Conservation (phyloP, 1,284 basidiomycete genomes). For the Ustilago esculenta region DNA sequence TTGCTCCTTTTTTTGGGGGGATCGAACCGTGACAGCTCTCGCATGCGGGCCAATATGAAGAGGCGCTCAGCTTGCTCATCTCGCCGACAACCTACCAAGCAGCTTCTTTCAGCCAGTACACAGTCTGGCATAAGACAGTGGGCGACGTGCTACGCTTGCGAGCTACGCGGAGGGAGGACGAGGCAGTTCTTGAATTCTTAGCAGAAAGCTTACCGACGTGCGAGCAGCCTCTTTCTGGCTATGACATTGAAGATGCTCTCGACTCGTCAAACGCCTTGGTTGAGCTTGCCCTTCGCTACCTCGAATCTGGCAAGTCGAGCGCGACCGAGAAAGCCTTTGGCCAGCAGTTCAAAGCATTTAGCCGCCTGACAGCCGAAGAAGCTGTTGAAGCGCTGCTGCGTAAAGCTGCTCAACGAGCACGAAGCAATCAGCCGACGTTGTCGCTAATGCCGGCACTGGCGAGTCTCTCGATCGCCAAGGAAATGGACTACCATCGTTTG, state of each 20-base stretch:
- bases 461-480: slow-evolving; percentile 32
- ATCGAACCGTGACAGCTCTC: slow-evolving; percentile 8
- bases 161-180: slow-evolving; percentile 30
- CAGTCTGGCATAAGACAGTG: slow-evolving; percentile 18
- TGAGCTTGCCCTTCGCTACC: slow-evolving; percentile 31
- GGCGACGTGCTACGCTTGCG: slow-evolving; percentile 29
- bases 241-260: slow-evolving; percentile 35
- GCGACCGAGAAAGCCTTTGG: slow-evolving; percentile 12
- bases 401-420: slow-evolving; percentile 16
- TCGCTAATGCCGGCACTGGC: slow-evolving; percentile 34
- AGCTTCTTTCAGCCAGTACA: slow-evolving; percentile 29
- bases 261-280: slow-evolving; percentile 28
- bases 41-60: slow-evolving; percentile 29
- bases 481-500: slow-evolving; percentile 31
- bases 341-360: slow-evolving; percentile 13
- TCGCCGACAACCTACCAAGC: slow-evolving; percentile 14
- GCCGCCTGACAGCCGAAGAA: slow-evolving; percentile 25
- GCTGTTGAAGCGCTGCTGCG: slow-evolving; percentile 22
- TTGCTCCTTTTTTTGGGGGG: too few relatives aligned
- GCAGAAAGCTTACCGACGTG: slow-evolving; percentile 8
- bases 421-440: slow-evolving; percentile 21
- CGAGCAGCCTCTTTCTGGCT: background rate
- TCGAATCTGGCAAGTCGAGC: slow-evolving; percentile 25
- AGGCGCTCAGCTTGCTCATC: slow-evolving; percentile 30
- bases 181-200: slow-evolving; percentile 13